Conservation (phyloP, 306 rosid genomes). For the Casuarina cunninghamiana region DNA sequence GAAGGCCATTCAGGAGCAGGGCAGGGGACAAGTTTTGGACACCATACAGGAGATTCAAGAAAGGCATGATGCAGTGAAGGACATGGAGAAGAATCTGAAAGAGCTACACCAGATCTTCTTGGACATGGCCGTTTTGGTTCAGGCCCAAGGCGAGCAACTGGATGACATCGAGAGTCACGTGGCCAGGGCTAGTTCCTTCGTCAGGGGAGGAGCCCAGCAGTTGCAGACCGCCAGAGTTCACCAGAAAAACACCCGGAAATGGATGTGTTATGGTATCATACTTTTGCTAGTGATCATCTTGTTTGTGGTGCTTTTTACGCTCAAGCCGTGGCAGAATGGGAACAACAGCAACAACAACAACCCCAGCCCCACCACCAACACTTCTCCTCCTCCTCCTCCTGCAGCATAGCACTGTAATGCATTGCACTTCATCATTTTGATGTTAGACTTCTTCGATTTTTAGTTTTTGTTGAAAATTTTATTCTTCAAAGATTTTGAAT, state of each 20-base stretch:
- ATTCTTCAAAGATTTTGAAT: background rate
- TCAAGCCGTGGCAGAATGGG: slow-evolving; percentile 30
- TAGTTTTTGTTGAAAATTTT: background rate
- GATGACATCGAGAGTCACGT: slow-evolving; percentile 85
- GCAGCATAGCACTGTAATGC: background rate
- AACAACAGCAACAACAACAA: too few relatives aligned
- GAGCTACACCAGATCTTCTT: slow-evolving; percentile 89
- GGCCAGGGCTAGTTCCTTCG: slow-evolving; percentile 66
- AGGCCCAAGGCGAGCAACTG: slow-evolving; percentile 73
- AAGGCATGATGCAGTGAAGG: slow-evolving; percentile 77
- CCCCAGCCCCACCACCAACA: too few relatives aligned
- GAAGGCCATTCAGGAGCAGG: slow-evolving; percentile 84
- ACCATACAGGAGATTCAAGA: slow-evolving; percentile 85
- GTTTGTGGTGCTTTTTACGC: slow-evolving; percentile 46
- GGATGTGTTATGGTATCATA: slow-evolving; percentile 54
- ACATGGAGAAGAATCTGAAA: slow-evolving; percentile 73
- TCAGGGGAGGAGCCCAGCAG: slow-evolving; percentile 54
- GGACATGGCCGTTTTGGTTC: slow-evolving; percentile 91
- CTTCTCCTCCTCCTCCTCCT: too few relatives aligned
- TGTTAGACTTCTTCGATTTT: background rate
- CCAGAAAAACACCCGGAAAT: slow-evolving; percentile 67
- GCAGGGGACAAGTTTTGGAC: slow-evolving; percentile 67
- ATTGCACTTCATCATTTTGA: background rate
- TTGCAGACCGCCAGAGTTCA: slow-evolving; percentile 46
- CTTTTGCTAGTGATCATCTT: slow-evolving; percentile 48